Percentiles rank a stretch among this genome's conserved stretches.
Conservation (phyloP, 2,329 filamentous ascomycete genomes). For the Dactylellina sp. region DNA sequence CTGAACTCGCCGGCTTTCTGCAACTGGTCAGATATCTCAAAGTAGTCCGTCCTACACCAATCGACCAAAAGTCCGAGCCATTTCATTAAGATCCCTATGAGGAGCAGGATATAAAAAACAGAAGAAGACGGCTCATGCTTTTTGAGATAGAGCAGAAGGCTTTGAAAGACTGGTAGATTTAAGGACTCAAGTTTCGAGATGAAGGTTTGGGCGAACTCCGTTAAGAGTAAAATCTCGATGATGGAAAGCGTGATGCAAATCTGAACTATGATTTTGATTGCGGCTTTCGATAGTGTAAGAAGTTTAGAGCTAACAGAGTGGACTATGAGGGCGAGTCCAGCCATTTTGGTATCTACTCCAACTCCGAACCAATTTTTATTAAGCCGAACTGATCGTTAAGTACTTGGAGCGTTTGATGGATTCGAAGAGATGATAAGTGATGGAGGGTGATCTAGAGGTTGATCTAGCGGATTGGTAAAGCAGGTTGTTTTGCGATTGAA, state of each 20-base stretch:
- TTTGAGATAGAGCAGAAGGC: not conserved
- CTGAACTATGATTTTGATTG: not conserved
- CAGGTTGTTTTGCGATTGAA: too few species aligned
- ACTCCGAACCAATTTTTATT: not conserved
- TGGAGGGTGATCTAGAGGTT: too few species aligned
- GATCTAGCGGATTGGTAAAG: too few species aligned
- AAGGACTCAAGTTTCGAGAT: not conserved
- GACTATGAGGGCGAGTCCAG: not conserved
- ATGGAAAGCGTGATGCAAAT: not conserved
- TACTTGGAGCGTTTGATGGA: too few species aligned
- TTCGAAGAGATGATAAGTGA: too few species aligned
- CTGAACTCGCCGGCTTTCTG: constrained; percentile 48
- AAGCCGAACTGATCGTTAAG: too few species aligned
- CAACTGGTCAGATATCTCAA: constrained; percentile 58
- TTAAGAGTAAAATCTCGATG: not conserved
- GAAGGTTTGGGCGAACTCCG: not conserved
- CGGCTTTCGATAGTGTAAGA: not conserved
- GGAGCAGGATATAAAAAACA: not conserved
- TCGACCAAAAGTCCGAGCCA: constrained; percentile 3
- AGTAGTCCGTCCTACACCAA: constrained; percentile 28
- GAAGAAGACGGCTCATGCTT: not conserved
- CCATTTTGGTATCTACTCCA: not conserved
- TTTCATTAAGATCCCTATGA: not conserved
- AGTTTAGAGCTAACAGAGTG: not conserved
- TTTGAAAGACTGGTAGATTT: not conserved